These are phyloP conservation scores for Russula foetens DNA, from an alignment of 768 basidiomycete genomes.

Conservation along the genomic window DNA sequence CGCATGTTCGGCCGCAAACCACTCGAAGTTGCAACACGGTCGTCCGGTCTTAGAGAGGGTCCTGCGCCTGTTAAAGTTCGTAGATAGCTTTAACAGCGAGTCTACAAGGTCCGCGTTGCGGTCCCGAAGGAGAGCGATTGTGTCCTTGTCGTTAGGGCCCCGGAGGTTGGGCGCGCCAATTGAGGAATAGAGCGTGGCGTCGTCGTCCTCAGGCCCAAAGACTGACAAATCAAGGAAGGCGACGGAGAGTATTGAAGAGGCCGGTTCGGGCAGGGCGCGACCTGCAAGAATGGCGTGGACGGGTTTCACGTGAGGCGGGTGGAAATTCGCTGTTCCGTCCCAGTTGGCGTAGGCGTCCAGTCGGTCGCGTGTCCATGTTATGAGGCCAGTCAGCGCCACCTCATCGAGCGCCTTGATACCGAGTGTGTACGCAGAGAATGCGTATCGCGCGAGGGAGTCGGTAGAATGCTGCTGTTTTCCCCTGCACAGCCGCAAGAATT, in stretches of 20 bases:
- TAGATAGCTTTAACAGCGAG: conserved; percentile 1
- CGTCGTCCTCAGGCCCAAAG: background rate
- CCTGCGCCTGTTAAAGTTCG: conserved; percentile 7
- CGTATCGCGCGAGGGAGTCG: conserved; percentile 12
- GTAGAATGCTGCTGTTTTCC: background rate
- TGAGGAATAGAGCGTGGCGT: background rate
- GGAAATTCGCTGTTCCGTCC: background rate
- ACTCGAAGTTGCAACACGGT: conserved; percentile 13
- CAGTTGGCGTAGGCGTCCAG: conserved; percentile 7
- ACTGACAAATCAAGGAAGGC: conserved; percentile 14
- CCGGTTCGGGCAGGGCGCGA: conserved; percentile 9
- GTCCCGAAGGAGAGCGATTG: background rate
- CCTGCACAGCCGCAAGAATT: background rate
- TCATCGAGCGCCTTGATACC: conserved; percentile 1
- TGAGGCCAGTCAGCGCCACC: conserved; percentile 1
- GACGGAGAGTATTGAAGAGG: conserved; percentile 4
- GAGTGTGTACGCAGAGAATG: conserved; percentile 6
- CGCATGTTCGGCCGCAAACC: background rate
- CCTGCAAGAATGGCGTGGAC: conserved; percentile 4
- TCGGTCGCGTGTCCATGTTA: background rate
- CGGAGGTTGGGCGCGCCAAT: background rate
- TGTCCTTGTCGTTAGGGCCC: background rate
- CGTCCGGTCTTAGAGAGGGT: conserved; percentile 9
- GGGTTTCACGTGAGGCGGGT: background rate
- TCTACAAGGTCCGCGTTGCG: conserved; percentile 2